phyloP scores from a whole-genome alignment of 192 early-diverging fungal genomes.

The Rhizoclosmatium globosum region DNA sequence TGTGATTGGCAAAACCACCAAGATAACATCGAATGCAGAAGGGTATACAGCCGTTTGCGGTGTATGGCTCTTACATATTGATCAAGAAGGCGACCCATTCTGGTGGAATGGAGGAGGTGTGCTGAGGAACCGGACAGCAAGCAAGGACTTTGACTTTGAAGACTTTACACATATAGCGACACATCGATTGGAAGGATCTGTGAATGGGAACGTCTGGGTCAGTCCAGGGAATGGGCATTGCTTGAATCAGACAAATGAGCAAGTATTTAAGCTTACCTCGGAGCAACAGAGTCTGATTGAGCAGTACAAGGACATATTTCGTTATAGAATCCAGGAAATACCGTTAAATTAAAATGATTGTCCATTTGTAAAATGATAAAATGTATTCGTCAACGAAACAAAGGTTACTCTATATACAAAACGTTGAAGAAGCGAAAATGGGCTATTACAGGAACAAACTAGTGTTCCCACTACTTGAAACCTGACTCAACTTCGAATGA shows the following conservation, averaged over 20 bases:
- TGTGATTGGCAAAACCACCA: slow-evolving; percentile 55
- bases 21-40: neutral
- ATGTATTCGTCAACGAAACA: too few relatives aligned
- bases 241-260: neutral
- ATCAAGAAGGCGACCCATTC: slow-evolving; percentile 11
- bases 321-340: slow-evolving; percentile 6
- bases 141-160: slow-evolving; percentile 15
- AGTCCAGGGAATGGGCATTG: neutral
- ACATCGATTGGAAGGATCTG: neutral
- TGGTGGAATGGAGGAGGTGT: slow-evolving; percentile 29
- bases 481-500: too few relatives aligned
- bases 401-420: too few relatives aligned
- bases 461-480: too few relatives aligned
- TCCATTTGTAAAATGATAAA: too few relatives aligned
- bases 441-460: too few relatives aligned
- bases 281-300: neutral
- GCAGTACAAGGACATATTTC: slow-evolving; percentile 14
- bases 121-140: neutral
- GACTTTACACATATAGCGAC: neutral
- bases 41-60: neutral
- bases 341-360: neutral
- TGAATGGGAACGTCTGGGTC: neutral
- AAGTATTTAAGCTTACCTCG: neutral
- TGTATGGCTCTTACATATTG: slow-evolving; percentile 1
- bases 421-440: too few relatives aligned